phyloP scores from a whole-genome alignment of 1,284 basidiomycete genomes.

The Rhodotorula sp. region DNA sequence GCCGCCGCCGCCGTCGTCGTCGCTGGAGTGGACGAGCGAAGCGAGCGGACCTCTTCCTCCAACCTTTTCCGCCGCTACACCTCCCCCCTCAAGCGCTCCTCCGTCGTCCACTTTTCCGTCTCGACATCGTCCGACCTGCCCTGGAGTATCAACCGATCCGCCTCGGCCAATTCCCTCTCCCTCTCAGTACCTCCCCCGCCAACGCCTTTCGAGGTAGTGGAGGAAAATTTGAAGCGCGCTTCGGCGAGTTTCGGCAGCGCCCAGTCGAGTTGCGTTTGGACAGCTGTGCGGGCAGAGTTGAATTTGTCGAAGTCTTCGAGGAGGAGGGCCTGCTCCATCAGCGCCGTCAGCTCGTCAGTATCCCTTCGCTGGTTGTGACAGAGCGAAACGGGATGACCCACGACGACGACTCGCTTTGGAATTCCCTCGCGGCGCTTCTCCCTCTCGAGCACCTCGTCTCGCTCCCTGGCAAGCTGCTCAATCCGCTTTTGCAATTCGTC shows the following conservation, averaged over 20 bases:
- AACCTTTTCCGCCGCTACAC: not conserved
- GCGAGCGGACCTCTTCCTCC: not conserved
- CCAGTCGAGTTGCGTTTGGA: not conserved
- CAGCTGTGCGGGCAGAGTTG: not conserved
- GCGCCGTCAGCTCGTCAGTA: not conserved
- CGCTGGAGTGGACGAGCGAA: not conserved
- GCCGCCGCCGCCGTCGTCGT: not conserved
- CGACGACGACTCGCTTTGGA: not conserved
- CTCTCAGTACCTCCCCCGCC: not conserved
- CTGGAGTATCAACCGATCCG: not conserved
- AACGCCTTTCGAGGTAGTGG: not conserved
- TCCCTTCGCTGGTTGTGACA: not conserved
- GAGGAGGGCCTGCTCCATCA: not conserved
- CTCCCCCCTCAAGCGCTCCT: not conserved
- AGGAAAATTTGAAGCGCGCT: not conserved
- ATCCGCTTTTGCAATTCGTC: too few species aligned
- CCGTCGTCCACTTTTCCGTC: not conserved
- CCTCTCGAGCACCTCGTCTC: too few species aligned
- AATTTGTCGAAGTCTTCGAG: not conserved
- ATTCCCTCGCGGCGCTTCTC: too few species aligned
- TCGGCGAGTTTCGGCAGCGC: not conserved
- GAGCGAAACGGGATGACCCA: not conserved
- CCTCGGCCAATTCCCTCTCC: not conserved
- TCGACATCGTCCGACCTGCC: not conserved
- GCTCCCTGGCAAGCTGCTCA: too few species aligned